Evolutionary conservation across 2,329 filamentous ascomycete species (phyloP).

Genomic region (Fusarium piperis): DNA sequence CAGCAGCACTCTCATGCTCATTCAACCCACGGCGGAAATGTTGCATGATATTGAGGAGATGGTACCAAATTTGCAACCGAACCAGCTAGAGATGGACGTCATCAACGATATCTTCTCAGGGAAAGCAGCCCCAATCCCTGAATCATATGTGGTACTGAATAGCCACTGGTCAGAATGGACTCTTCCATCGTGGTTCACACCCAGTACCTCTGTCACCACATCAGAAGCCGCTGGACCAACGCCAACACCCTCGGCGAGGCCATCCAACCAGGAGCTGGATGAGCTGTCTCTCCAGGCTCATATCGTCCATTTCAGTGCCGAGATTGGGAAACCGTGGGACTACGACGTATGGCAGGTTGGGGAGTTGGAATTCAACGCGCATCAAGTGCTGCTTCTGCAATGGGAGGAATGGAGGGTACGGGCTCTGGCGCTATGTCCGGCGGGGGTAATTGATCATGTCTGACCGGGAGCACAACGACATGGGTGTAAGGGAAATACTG

Average conservation of each 20-base stretch:
- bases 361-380: conserved; percentile 11
- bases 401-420: conserved; percentile 24
- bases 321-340: conserved; percentile 25
- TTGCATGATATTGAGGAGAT: conserved; percentile 16
- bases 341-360: conserved; percentile 4
- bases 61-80: conserved; percentile 8
- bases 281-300: conserved; percentile 21
- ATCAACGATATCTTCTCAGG: conserved; percentile 22
- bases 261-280: conserved; percentile 11
- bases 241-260: not conserved
- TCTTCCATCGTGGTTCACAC: conserved; percentile 26
- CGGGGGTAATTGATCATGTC: conserved; percentile 13
- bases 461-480: not conserved
- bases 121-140: not conserved
- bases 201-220: not conserved
- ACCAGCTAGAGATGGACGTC: conserved; percentile 32
- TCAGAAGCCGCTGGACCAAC: not conserved
- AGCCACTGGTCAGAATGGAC: conserved; percentile 32
- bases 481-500: not conserved
- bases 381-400: conserved; percentile 18
- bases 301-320: conserved; percentile 24
- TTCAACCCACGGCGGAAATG: conserved; percentile 10
- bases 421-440: conserved; percentile 16
- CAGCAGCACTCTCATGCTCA: conserved; percentile 33
- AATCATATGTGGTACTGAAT: conserved; percentile 24